Base-by-base conservation (phyloP, 345 rosid genomes). In the Trapa bicornis region DNA sequence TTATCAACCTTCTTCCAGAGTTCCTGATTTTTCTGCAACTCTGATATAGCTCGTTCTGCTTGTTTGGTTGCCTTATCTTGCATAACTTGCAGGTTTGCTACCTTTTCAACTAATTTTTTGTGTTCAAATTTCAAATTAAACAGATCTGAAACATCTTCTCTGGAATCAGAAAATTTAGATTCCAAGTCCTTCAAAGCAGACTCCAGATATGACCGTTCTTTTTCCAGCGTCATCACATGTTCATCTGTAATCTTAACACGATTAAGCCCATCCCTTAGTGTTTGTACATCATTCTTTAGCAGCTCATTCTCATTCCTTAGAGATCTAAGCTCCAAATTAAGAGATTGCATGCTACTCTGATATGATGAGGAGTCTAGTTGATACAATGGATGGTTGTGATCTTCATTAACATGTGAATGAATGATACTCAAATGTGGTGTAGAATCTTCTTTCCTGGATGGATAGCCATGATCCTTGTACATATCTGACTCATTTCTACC, bases 11-110 rank as follows among this genome's bases (percentile, higher is more conserved):
- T 90, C 69, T 72, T 82, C 64, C 78, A 74, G 66, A 94, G 87
- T 62, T 87, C 99, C 73, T 84, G 91, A 73, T 87, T 94, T 86
- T 91, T 84, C 78, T 94, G 91, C 65, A 86, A 79, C 76, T 81
- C 92, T 54, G 79, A 52, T 75, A 84, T 76, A 47, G 97, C 87
- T 75, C 90, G 96, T 78, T 90, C 96, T 58, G 88, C 99, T 79
- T 87, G 92, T 73, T 78, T 78, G 16, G 95, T 85, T 35, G 95
- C 82, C 78, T 82, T 86, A 76, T 88, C 84, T 41, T 87, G 71
- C 78, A 89, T 52, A 17, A 68, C 67, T 78, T 94, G 95, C 73
- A 90, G 78, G 73, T 62, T 79, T 76, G 81, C 92, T 47, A 88
- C 96, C 81, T 85, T 90, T 50, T 74, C 81, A 83, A 86, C 86